Conservation (phyloP, 129 eudicot genomes). For the Tagetes patula region DNA sequence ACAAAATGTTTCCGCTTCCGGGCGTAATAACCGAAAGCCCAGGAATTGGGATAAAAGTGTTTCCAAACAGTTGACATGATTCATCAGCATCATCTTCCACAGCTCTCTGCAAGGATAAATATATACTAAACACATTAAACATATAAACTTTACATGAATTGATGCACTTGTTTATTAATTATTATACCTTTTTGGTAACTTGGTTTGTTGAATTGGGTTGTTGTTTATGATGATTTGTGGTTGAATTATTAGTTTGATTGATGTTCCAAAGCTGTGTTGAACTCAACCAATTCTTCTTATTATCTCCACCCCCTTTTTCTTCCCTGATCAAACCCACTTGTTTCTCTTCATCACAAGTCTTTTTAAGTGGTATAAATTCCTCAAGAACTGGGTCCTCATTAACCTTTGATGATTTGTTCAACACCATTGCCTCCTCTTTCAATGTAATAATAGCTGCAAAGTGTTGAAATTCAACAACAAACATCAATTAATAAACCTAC, state of each 20-base stretch:
- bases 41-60: slow-evolving; percentile 53
- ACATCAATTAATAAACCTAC: no score
- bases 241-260: slow-evolving; percentile 22
- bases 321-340: slow-evolving; percentile 27
- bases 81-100: slow-evolving; percentile 40
- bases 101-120: slow-evolving; percentile 34
- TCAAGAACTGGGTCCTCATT: slow-evolving; percentile 55
- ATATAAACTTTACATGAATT: neutral
- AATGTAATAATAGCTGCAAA: slow-evolving; percentile 49
- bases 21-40: slow-evolving; percentile 67
- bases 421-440: slow-evolving; percentile 50
- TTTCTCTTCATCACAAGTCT: slow-evolving; percentile 39
- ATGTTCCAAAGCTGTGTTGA: slow-evolving; percentile 85
- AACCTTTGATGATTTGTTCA: slow-evolving; percentile 38
- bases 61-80: slow-evolving; percentile 20
- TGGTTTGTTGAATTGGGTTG: slow-evolving; percentile 27
- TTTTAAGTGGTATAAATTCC: slow-evolving; percentile 76
- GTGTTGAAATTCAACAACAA: no score
- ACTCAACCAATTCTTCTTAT: slow-evolving; percentile 87
- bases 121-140: neutral
- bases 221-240: slow-evolving; percentile 17
- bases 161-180: no score
- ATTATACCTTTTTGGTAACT: slow-evolving; percentile 48
- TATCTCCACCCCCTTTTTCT: slow-evolving; percentile 45
- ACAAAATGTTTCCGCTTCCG: slow-evolving; percentile 40